Evolutionary conservation across 2,329 filamentous ascomycete genomes (phyloP).

Genomic region (Corynespora cassiicola): DNA sequence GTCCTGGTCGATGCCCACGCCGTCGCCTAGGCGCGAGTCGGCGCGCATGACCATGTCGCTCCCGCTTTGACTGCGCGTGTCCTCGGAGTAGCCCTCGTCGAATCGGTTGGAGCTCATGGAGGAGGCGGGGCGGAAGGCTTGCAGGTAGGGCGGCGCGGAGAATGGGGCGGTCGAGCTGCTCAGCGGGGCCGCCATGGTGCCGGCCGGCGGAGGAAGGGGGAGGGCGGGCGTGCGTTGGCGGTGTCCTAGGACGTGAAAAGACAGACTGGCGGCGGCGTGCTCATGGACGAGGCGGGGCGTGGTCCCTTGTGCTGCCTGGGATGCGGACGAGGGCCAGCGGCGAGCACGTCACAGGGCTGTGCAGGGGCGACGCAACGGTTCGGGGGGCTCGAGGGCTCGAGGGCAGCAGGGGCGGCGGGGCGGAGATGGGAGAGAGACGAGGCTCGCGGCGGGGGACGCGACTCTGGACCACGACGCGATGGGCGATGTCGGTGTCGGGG

Average conservation of each 20-base stretch:
- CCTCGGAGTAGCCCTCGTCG: constrained; percentile 89
- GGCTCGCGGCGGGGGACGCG: too few species aligned
- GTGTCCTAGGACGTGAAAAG: constrained; percentile 4
- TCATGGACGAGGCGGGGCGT: constrained; percentile 7
- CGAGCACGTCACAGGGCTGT: too few species aligned
- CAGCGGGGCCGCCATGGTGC: constrained; percentile 40
- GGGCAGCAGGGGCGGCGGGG: too few species aligned
- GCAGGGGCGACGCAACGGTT: too few species aligned
- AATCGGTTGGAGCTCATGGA: constrained; percentile 54
- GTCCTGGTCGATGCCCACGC: constrained; percentile 43
- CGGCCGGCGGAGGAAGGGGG: constrained; percentile 6
- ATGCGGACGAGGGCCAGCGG: constrained; percentile 3
- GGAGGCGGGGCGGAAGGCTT: constrained; percentile 42
- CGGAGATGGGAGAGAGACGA: too few species aligned
- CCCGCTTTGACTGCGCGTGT: constrained; percentile 60
- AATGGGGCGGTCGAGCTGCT: constrained; percentile 30
- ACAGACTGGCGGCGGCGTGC: constrained; percentile 1
- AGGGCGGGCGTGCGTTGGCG: constrained; percentile 6
- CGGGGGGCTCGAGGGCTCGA: too few species aligned
- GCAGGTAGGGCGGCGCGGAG: constrained; percentile 40
- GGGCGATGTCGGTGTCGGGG: neutral
- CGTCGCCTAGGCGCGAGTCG: constrained; percentile 40
- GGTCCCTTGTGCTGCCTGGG: constrained; percentile 20
- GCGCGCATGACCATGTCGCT: constrained; percentile 49
- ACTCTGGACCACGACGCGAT: too few species aligned